phyloP scores from a whole-genome alignment of 2,329 filamentous ascomycete genomes.

The Aspergillus sojae region DNA sequence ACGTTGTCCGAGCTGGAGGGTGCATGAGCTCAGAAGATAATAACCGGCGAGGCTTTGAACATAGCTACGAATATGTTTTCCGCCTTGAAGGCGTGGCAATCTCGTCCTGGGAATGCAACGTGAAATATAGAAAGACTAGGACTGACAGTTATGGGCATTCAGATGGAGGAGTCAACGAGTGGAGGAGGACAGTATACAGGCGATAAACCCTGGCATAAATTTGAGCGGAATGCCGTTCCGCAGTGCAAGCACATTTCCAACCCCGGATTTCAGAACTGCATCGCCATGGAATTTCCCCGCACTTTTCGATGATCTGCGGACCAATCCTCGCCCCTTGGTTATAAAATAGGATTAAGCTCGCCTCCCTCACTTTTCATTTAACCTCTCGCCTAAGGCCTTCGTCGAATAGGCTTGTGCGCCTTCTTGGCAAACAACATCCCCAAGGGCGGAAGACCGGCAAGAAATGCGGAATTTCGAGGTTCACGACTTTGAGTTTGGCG shows the following conservation, averaged over 20 bases:
- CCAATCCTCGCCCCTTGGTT: neutral
- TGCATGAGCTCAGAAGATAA: neutral
- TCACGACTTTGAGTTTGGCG: neutral
- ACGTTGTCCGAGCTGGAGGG: slow-evolving; percentile 18
- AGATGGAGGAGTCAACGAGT: neutral
- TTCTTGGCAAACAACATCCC: neutral
- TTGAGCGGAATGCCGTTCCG: neutral
- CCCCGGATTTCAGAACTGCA: neutral
- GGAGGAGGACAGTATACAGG: neutral
- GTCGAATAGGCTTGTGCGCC: neutral
- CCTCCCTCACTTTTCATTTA: too few species aligned
- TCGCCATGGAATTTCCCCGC: neutral
- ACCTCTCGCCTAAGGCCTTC: neutral
- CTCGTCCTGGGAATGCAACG: slow-evolving; percentile 24
- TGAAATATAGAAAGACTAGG: neutral
- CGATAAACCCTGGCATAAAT: neutral
- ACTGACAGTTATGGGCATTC: neutral
- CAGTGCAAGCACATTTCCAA: neutral
- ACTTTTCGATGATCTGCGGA: neutral
- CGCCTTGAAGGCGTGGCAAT: slow-evolving; percentile 32
- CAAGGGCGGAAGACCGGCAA: neutral
- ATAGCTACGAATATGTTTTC: slow-evolving; percentile 26
- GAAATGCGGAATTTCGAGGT: neutral
- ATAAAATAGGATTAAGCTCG: neutral
- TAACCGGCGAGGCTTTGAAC: neutral